Evolutionary conservation across 1,284 basidiomycete genomes (phyloP).

Genomic region (Vanrija sp.): DNA sequence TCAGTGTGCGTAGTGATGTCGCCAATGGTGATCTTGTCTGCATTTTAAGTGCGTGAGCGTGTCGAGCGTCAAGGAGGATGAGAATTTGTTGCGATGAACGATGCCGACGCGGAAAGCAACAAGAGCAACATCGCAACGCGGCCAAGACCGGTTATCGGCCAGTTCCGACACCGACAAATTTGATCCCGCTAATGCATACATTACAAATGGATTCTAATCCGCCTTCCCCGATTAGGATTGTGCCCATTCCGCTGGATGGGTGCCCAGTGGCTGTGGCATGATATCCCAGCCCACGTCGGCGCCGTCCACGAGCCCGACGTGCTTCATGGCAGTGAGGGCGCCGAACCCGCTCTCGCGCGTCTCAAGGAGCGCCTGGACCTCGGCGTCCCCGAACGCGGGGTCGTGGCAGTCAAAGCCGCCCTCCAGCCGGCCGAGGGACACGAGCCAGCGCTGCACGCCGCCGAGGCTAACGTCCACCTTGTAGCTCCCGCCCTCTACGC

Average conservation of each 20-base stretch:
- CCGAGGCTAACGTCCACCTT: neutral
- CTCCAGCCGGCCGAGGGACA: neutral
- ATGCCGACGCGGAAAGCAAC: no score
- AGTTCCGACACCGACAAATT: no score
- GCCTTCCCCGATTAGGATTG: neutral
- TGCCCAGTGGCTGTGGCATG: constrained; percentile 2
- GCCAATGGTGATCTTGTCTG: no score
- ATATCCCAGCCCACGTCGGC: neutral
- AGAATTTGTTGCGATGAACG: constrained; percentile 11
- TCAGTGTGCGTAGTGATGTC: no score
- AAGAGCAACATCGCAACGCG: no score
- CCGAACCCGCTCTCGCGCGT: neutral
- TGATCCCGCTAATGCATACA: no score
- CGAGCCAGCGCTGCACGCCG: neutral
- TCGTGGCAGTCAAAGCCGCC: neutral
- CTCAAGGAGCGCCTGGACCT: neutral
- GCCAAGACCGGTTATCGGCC: no score
- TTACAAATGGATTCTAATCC: no score
- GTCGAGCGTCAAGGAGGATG: no score
- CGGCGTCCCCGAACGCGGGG: neutral
- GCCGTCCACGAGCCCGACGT: neutral
- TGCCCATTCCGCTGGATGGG: constrained; percentile 2
- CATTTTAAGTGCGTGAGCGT: no score
- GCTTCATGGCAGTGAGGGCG: neutral
- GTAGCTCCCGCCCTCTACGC: neutral